Base-by-base conservation (phyloP, 2,329 filamentous ascomycete genomes). In the Paraconiothyrium brasiliense region DNA sequence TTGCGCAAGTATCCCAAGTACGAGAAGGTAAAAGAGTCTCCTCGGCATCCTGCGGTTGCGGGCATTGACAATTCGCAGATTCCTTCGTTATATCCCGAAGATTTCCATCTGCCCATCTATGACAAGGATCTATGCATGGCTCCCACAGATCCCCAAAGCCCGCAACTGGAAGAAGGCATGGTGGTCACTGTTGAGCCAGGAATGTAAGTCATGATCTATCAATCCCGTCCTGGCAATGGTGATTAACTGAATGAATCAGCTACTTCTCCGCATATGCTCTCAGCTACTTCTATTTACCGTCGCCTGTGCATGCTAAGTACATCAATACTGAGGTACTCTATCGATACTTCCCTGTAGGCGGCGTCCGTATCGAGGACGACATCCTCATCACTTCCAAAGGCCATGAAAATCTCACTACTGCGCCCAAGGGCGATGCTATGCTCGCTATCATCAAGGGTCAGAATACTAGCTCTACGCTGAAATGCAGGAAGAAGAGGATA, bases 241-340 rank as follows among this genome's bases (percentile, higher is more conserved):
- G 27, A 50, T 34, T 61, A 49, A 68, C 32, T 58, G 35, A 24
- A 89, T 9, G 27, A 14, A 32, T 7, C 22, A 89, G 94, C 65
- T 97, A 97, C 81, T 97, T 97, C 78, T 97, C 92, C 79, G 86
- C 88, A 22, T 97, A 94, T 75, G 96, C 96, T 66, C 92, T 97
- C 63, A 87, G 90, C 10, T 72, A 70, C 48, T 92, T 93, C 0
- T 95, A 91, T 74, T 83, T 97, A 13, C 84, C 88, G 51, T 88
- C 93, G 66, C 87, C 90, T 0, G 85, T 87, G 51, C 88, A 94
- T 72, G 85, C 86, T 57, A 89, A 90, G 72, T 96, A 89, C 73
- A 97, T 97, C 71, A 88, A 97, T 73, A 81, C 83, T 44, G 80
- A 84, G 22, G 90, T 94, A 1, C 79, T 97, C 43, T 85, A 92